phyloP scores from a whole-genome alignment of 192 early-diverging fungal genomes.

The Chytriomyces hyalinus region DNA sequence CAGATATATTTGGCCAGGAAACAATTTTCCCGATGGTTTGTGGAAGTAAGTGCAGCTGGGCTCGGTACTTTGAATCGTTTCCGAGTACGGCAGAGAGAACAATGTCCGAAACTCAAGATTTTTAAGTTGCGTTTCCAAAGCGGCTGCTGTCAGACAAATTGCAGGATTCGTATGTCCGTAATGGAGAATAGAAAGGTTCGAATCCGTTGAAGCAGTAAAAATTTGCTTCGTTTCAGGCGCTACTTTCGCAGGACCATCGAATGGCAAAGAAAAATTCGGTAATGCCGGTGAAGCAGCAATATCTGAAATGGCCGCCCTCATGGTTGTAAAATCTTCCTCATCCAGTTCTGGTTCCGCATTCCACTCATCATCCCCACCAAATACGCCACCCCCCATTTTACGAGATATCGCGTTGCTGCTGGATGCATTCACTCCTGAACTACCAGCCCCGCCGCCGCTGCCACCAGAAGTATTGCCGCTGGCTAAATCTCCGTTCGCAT shows the following conservation, averaged over 20 bases:
- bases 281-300: background rate
- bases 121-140: constrained; percentile 49
- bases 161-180: constrained; percentile 51
- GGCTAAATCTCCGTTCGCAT: constrained; percentile 60
- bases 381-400: constrained; percentile 33
- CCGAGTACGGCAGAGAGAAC: constrained; percentile 50
- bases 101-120: constrained; percentile 58
- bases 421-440: background rate
- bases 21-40: constrained; percentile 27
- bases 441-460: constrained; percentile 26
- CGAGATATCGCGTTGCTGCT: constrained; percentile 41
- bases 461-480: constrained; percentile 47
- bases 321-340: constrained; percentile 56
- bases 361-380: constrained; percentile 13
- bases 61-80: constrained; percentile 56
- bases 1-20: constrained; percentile 51
- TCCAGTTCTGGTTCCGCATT: constrained; percentile 39
- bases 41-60: constrained; percentile 49
- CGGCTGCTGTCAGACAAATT: constrained; percentile 28
- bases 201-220: constrained; percentile 1
- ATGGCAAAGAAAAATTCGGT: constrained; percentile 3
- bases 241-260: background rate
- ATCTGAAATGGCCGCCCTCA: constrained; percentile 26
- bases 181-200: constrained; percentile 30
- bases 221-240: background rate